A percentile compares a stretch with the other conserved stretches of the same genome.
These are phyloP conservation scores for Fusarium sp. DNA, from an alignment of 2,329 filamentous ascomycete genomes.

Conservation along the genomic window DNA sequence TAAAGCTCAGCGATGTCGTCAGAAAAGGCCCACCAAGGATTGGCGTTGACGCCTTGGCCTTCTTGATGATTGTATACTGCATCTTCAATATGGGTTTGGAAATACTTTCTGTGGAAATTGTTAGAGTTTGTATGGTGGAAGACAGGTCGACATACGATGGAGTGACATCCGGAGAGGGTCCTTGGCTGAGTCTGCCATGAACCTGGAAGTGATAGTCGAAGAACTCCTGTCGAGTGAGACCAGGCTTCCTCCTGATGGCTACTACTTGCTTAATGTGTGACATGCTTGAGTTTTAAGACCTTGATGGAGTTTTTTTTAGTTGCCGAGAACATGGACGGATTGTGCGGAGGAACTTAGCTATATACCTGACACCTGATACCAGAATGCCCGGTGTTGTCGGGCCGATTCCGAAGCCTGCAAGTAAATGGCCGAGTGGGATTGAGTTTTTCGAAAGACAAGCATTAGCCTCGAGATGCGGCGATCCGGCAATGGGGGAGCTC, in stretches of 20 bases:
- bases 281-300: not conserved
- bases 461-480: not conserved
- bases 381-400: not conserved
- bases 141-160: not conserved
- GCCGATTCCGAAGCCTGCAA: not conserved
- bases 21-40: not conserved
- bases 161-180: not conserved
- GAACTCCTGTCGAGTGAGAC: not conserved
- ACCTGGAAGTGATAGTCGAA: not conserved
- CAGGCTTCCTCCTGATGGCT: not conserved
- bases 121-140: not conserved
- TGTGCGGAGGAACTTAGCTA: not conserved
- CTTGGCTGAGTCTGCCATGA: not conserved
- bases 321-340: fast-evolving
- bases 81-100: not conserved
- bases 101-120: not conserved
- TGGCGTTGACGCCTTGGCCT: not conserved
- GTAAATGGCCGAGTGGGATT: not conserved
- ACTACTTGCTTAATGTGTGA: not conserved
- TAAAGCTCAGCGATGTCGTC: not conserved
- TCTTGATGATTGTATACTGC: not conserved
- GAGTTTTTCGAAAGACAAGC: too few species aligned
- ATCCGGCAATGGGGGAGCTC: not conserved
- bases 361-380: not conserved
- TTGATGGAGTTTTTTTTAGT: not conserved